These are phyloP conservation scores for Rhodotorula graminis DNA, from an alignment of 768 basidiomycete species.

Conservation along the genomic window DNA sequence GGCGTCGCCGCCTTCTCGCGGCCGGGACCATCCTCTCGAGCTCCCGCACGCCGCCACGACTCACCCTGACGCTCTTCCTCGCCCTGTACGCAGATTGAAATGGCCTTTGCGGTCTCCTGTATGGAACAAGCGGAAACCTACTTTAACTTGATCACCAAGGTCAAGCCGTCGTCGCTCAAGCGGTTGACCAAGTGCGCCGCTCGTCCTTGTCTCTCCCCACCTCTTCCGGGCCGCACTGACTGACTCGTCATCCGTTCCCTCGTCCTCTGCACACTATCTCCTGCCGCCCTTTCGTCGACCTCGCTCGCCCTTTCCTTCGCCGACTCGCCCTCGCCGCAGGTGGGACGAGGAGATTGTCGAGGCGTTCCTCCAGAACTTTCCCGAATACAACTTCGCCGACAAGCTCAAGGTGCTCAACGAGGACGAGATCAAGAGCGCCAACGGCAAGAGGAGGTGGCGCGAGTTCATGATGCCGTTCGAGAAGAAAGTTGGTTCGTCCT, in stretches of 20 bases:
- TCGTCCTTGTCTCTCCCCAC: neutral
- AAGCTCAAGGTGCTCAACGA: conserved; percentile 67
- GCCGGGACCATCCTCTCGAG: too few species aligned
- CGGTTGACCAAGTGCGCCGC: conserved; percentile 68
- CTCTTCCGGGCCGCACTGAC: too few species aligned
- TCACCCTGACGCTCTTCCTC: too few species aligned
- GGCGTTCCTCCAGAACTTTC: conserved; percentile 70
- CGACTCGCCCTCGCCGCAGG: conserved; percentile 47
- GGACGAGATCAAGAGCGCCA: conserved; percentile 81
- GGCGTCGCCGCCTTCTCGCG: too few species aligned
- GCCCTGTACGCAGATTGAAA: conserved; percentile 68
- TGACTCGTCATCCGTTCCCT: neutral
- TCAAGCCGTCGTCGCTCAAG: conserved; percentile 64
- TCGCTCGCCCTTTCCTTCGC: neutral
- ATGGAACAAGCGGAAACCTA: conserved; percentile 98
- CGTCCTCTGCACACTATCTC: neutral
- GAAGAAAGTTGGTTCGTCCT: conserved; percentile 38
- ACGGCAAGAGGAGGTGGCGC: conserved; percentile 86
- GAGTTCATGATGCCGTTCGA: conserved; percentile 71
- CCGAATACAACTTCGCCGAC: conserved; percentile 60
- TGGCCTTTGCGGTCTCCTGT: conserved; percentile 94
- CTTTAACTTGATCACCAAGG: conserved; percentile 83
- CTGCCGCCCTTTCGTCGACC: too few species aligned
- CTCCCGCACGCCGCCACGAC: too few species aligned
- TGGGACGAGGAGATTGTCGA: conserved; percentile 87